Conservation (phyloP, 2,329 filamentous ascomycete species). For the Raffaelea albimanens region DNA sequence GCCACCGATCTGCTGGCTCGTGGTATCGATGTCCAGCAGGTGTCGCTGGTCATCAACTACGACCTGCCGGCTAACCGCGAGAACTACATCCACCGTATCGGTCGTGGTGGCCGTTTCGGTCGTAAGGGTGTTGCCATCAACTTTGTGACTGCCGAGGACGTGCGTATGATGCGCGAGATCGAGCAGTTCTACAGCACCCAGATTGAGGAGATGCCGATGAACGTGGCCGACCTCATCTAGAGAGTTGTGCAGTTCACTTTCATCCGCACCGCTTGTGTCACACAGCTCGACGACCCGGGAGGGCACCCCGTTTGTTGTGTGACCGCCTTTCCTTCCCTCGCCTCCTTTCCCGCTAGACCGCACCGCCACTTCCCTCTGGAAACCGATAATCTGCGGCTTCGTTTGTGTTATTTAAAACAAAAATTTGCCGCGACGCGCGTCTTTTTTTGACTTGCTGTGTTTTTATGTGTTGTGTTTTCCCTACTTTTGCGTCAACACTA, state of each 20-base stretch:
- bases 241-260: not conserved
- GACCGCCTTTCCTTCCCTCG: too few species aligned
- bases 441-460: too few species aligned
- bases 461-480: too few species aligned
- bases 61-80: slow-evolving; percentile 97
- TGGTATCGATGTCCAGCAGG: slow-evolving; percentile 99
- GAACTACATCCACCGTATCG: slow-evolving; percentile 99
- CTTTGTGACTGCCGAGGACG: slow-evolving; percentile 98
- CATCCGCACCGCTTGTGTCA: not conserved
- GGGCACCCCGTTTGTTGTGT: too few species aligned
- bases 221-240: slow-evolving; percentile 67
- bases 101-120: slow-evolving; percentile 98
- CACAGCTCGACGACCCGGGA: too few species aligned
- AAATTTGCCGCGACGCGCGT: too few species aligned
- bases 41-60: slow-evolving; percentile 99
- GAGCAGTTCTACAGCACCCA: slow-evolving; percentile 99
- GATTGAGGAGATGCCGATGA: slow-evolving; percentile 99
- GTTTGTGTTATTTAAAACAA: too few species aligned
- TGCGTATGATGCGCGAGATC: slow-evolving; percentile 99
- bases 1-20: slow-evolving; percentile 95
- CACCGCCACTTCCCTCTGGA: too few species aligned
- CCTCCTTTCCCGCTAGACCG: too few species aligned
- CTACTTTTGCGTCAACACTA: too few species aligned
- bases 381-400: too few species aligned
- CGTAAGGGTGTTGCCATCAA: slow-evolving; percentile 99